phyloP scores from a whole-genome alignment of 1,139 yeast genomes.

The Debaryomyces sp. region DNA sequence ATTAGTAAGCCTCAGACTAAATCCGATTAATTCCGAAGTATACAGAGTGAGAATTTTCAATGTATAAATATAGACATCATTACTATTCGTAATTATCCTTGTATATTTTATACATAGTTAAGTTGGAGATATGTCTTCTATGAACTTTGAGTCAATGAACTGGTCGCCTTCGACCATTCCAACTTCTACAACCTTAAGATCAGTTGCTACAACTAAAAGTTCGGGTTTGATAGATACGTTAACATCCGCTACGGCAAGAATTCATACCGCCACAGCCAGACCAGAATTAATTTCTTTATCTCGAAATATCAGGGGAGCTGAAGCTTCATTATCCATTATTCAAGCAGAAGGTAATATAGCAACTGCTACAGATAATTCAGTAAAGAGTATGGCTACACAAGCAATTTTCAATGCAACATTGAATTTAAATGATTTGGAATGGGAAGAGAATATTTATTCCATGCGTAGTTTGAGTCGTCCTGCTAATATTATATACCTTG shows the following conservation, averaged over 20 bases:
- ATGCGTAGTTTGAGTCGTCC: conserved; percentile 25
- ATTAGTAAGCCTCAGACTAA: background rate
- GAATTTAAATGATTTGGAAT: conserved; percentile 25
- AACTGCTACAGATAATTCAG: conserved; percentile 39
- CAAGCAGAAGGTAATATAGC: conserved; percentile 35
- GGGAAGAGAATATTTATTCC: conserved; percentile 37
- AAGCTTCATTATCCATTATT: conserved; percentile 39
- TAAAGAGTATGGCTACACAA: conserved; percentile 30
- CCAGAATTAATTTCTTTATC: conserved; percentile 19
- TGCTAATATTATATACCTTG: conserved; percentile 28
- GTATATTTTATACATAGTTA: background rate
- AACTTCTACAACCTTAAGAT: conserved; percentile 14
- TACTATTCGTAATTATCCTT: background rate
- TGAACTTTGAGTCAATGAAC: background rate
- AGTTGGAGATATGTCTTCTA: background rate
- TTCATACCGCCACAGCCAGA: conserved; percentile 4
- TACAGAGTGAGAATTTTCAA: background rate
- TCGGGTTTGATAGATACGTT: conserved; percentile 9
- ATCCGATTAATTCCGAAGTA: background rate
- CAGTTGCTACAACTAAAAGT: conserved; percentile 12
- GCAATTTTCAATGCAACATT: conserved; percentile 36
- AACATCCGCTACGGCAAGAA: conserved; percentile 16
- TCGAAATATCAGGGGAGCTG: conserved; percentile 30
- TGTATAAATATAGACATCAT: background rate
- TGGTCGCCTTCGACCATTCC: conserved; percentile 41